A percentile compares a stretch with the other conserved stretches of the same genome.
Conservation (phyloP, 2,329 filamentous ascomycete genomes). For the Claviceps arundinis region DNA sequence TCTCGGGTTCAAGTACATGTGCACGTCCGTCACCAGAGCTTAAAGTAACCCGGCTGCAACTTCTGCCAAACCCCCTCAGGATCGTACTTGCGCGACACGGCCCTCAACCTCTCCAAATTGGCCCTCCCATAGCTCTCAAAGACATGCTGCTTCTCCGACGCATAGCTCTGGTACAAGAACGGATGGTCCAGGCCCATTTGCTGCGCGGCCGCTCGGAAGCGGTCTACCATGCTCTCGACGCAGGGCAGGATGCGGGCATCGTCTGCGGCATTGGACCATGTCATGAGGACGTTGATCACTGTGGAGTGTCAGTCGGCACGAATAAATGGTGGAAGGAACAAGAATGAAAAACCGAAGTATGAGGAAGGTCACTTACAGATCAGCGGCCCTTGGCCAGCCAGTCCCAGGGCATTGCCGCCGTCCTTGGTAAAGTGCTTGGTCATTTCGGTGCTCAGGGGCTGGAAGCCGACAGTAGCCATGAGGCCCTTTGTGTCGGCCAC, state of each 20-base stretch:
- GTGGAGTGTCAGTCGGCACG: background rate
- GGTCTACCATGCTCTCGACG: constrained; percentile 8
- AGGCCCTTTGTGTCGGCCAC: constrained; percentile 11
- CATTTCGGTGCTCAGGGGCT: constrained; percentile 27
- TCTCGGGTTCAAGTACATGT: background rate
- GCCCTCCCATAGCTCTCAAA: constrained; percentile 25
- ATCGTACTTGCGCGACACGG: constrained; percentile 24
- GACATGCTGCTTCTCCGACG: constrained; percentile 25
- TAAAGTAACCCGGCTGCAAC: constrained; percentile 26
- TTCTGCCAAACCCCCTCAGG: constrained; percentile 22
- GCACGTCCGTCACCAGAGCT: constrained; percentile 11
- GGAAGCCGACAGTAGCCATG: constrained; percentile 17
- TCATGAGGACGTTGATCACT: background rate
- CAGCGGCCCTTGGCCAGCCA: constrained; percentile 14
- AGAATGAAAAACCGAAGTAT: no score
- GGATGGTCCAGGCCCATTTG: constrained; percentile 20
- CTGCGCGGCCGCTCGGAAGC: background rate
- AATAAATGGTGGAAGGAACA: background rate
- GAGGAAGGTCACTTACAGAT: background rate
- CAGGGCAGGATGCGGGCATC: background rate
- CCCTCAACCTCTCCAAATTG: constrained; percentile 21
- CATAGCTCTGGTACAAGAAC: constrained; percentile 35
- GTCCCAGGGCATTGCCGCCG: constrained; percentile 19
- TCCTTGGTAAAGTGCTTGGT: constrained; percentile 20
- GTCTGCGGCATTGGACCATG: constrained; percentile 7